Base-by-base conservation (phyloP, 1,139 yeast genomes). In the Meyerozyma elateridarum region DNA sequence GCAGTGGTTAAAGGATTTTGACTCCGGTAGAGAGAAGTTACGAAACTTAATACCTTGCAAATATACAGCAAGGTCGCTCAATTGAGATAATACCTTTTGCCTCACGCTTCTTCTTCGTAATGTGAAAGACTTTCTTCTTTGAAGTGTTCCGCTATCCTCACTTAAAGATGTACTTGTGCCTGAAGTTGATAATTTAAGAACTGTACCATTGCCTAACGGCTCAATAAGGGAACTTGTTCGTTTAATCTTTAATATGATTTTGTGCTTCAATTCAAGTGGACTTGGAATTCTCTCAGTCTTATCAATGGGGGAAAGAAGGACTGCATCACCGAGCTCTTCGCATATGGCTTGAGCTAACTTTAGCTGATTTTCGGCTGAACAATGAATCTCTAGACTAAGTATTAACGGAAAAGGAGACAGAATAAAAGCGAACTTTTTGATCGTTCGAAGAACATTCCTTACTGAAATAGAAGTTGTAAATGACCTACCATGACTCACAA, bases 401-500 rank as follows among this genome's bases (percentile, higher is more conserved):
- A 91, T 81, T 29, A 93, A 61, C 0, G 99, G 99, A 38, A 70
- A 80, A 0, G 93, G 89, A 0, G 95, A 75, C 0, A 87, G 64
- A 13, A 84, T 76, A 54, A 93, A 93, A 0, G 95, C 95, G 56
- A 85, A 87, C 51, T 85, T 82, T 41, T 80, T 73, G 8, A 91
- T 75, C 0, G 88, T 75, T 29, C 70, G 73, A 9, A 88, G 58
- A 2, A 89, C 97, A 42, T 81, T 79, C 13, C 63, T 56, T 30
- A 91, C 70, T 1, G 79, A 74, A 15, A 91, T 76, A 0, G 88
- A 73, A 0, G 82, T 67, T 0, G 97, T 87, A 38, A 91, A 75
- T 1, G 95, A 73, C 33, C 80, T 62, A 0, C 98, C 98, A 56
- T 93, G 99, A 22, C 84, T 82, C 0, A 93, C 96, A 0, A 85